Base-by-base conservation (phyloP, 2,329 filamentous ascomycete species). In the Xylogone sp. region DNA sequence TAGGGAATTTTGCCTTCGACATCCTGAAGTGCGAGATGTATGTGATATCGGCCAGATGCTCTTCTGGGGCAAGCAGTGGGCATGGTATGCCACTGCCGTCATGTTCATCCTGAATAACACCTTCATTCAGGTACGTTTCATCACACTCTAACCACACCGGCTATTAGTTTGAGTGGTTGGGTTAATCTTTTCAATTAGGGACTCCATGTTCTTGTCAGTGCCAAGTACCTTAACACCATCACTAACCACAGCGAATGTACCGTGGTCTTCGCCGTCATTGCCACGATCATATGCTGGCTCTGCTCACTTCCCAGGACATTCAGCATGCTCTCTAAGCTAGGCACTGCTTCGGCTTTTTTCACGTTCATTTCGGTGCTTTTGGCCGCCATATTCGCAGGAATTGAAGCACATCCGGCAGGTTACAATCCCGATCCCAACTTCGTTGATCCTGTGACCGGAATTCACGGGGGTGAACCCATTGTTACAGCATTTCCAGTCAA, bases 101-200 rank as follows among this genome's bases (percentile, higher is more conserved):
- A 96, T 96, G 88, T 97, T 97, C 69, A 73, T 96, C 44, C 70
- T 96, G 56, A 97, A 97, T 78, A 97, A 96, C 68, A 96, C 90
- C 16, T 94, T 94, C 68, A 94, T 95, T 60, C 86, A 90, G 71
- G 85, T 78, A 62, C 62, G 60, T n/a, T n/a, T n/a, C n/a, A n/a
- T n/a, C 55, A 39, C 19, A 43, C 2, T n/a, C n/a, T 34, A n/a
- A n/a, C n/a, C n/a, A n/a, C n/a, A n/a, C n/a, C n/a, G n/a, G n/a
- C n/a, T n/a, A n/a, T n/a, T n/a, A n/a, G n/a, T n/a, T n/a, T n/a
- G n/a, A n/a, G n/a, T n/a, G n/a, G n/a, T n/a, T n/a, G n/a, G n/a
- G n/a, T n/a, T 20, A 18, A 12, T 24, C n/a, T 18, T 50, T 51
- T 49, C 50, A 12, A 21, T 29, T 16, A 86, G 78, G 87, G 82